Evolutionary conservation across 208 protist species (phyloP).

Genomic region (Crithidia bombi): DNA sequence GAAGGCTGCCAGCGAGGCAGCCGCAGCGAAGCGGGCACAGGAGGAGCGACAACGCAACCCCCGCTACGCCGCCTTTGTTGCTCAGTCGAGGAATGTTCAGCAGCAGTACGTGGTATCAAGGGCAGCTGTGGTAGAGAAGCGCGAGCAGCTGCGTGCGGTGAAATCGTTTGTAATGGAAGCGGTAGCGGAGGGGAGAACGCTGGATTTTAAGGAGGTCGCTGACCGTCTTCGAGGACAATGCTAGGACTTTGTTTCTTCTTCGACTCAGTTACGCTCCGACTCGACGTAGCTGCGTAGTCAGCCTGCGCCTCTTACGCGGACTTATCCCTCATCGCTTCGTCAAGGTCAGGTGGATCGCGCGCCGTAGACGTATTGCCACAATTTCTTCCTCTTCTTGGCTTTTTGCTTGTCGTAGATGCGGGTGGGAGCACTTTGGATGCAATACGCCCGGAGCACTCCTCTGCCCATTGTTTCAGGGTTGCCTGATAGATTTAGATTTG

Average conservation of each 20-base stretch:
- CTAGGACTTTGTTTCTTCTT: slow-evolving; percentile 1
- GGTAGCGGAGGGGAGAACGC: slow-evolving; percentile 7
- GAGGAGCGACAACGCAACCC: slow-evolving; percentile 33
- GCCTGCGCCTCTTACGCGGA: no score
- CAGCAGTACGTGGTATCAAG: slow-evolving; percentile 35
- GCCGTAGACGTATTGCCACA: no score
- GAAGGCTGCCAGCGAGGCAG: slow-evolving; percentile 29
- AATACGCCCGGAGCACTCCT: no score
- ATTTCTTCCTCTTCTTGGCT: no score
- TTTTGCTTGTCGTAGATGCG: no score
- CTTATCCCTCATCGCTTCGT: no score
- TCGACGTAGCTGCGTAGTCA: no score
- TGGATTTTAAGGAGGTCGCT: slow-evolving; percentile 30
- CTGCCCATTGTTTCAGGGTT: no score
- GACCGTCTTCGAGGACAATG: slow-evolving; percentile 9
- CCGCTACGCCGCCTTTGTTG: slow-evolving; percentile 30
- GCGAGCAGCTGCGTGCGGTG: slow-evolving; percentile 27
- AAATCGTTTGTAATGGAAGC: slow-evolving; percentile 24
- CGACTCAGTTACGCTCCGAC: no score
- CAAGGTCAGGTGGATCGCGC: no score
- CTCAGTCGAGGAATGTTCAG: slow-evolving; percentile 14
- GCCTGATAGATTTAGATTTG: neutral
- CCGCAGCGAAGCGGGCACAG: slow-evolving; percentile 22
- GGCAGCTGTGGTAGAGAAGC: slow-evolving; percentile 17
- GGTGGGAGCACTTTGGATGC: no score